Evolutionary conservation across 148 eudicot species (phyloP).

Genomic region (Vaccinium darrowii): DNA sequence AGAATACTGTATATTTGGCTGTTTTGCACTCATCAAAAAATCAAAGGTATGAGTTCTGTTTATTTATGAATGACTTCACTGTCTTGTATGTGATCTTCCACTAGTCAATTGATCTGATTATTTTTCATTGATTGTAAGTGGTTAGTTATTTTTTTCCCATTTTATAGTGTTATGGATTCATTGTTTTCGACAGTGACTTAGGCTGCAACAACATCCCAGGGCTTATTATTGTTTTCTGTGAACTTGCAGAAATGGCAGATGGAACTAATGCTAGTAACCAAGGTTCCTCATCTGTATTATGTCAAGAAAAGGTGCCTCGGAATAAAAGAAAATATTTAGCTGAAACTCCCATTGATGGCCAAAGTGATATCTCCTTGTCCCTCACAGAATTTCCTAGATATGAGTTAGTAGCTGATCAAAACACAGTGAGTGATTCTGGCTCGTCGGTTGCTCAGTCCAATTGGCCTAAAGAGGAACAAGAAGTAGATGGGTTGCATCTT

Average conservation of each 20-base stretch:
- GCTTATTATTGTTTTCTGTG: neutral
- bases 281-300: neutral
- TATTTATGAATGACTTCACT: neutral
- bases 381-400: conserved; percentile 31
- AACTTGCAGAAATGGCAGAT: conserved; percentile 16
- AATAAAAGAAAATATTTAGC: conserved; percentile 30
- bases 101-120: neutral
- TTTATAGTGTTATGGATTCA: neutral
- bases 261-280: conserved; percentile 11
- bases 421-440: conserved; percentile 19
- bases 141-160: neutral
- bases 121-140: neutral
- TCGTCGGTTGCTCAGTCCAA: conserved; percentile 11
- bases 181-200: neutral
- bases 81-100: neutral
- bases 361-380: conserved; percentile 9
- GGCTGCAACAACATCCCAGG: neutral
- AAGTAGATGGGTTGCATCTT: conserved; percentile 10
- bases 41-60: conserved; percentile 5
- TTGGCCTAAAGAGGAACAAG: conserved; percentile 18
- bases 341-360: conserved; percentile 18
- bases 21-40: neutral
- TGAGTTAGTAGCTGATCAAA: conserved; percentile 24
- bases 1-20: conserved; percentile 5
- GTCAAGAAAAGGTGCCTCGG: conserved; percentile 20